Percentiles rank a stretch among this genome's conserved stretches.
These are phyloP conservation scores for Didymella lethalis DNA, from an alignment of 2,329 filamentous ascomycete genomes.

Conservation along the genomic window DNA sequence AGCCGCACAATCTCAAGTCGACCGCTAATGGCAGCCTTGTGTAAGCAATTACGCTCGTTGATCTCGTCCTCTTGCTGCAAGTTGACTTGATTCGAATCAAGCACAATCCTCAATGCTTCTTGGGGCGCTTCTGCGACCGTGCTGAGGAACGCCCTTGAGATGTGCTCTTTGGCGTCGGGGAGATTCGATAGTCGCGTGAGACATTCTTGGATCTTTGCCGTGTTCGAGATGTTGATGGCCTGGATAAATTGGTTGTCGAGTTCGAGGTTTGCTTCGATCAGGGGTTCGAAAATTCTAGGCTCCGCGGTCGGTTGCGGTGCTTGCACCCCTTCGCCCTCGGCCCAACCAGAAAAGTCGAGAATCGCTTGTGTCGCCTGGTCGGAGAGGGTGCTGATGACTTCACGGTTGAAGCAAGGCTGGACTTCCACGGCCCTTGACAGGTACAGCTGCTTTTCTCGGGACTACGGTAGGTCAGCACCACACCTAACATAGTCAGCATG, in stretches of 20 bases:
- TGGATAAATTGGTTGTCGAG: conserved; percentile 88
- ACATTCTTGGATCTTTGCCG: conserved; percentile 79
- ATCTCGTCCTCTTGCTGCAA: conserved; percentile 96
- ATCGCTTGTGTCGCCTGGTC: conserved; percentile 97
- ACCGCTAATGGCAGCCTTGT: conserved; percentile 95
- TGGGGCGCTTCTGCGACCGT: conserved; percentile 86
- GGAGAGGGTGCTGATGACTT: conserved; percentile 94
- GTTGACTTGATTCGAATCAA: conserved; percentile 84
- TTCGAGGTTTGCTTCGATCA: conserved; percentile 80
- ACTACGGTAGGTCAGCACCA: conserved; percentile 60
- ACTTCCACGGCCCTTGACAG: conserved; percentile 95
- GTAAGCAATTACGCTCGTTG: conserved; percentile 94
- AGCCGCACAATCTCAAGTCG: conserved; percentile 79
- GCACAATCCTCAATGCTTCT: conserved; percentile 75
- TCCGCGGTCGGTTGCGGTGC: conserved; percentile 56
- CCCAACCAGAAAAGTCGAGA: conserved; percentile 94
- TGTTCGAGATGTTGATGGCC: conserved; percentile 82
- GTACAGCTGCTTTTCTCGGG: conserved; percentile 96
- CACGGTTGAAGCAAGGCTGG: conserved; percentile 96
- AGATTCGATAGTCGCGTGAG: conserved; percentile 72
- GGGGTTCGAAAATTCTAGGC: conserved; percentile 41
- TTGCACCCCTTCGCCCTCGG: conserved; percentile 91
- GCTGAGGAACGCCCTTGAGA: conserved; percentile 89
- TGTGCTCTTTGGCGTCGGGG: conserved; percentile 72
- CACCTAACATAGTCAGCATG: conserved; percentile 25